Percentiles rank a stretch among this genome's conserved stretches.
Conservation (phyloP, 192 early-diverging fungal genomes). For the Coemansia pectinata region DNA sequence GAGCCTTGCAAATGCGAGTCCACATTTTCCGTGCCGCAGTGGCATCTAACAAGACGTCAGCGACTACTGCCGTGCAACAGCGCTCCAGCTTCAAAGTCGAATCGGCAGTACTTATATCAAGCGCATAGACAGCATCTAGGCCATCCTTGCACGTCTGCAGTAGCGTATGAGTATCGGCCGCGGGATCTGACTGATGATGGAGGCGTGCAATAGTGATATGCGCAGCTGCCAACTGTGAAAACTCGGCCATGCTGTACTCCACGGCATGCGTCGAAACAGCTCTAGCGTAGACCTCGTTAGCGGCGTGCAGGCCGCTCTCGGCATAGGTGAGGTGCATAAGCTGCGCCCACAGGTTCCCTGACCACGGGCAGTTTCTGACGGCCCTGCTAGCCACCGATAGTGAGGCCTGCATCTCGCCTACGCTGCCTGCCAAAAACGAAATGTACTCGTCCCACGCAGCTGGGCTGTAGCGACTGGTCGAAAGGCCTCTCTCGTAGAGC, state of each 20-base stretch:
- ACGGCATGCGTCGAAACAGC: slow-evolving; percentile 34
- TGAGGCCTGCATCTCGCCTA: background rate
- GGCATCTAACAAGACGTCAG: background rate
- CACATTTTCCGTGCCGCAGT: slow-evolving; percentile 28
- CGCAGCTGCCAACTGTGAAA: slow-evolving; percentile 17
- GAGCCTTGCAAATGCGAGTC: slow-evolving; percentile 38
- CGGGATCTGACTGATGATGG: background rate
- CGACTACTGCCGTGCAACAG: slow-evolving; percentile 14
- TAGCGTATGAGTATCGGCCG: background rate
- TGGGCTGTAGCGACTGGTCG: slow-evolving; percentile 16
- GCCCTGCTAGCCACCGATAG: slow-evolving; percentile 17
- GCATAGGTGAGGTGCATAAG: slow-evolving; percentile 6
- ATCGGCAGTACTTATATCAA: slow-evolving; percentile 37
- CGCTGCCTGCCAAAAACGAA: slow-evolving; percentile 3
- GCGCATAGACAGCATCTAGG: slow-evolving; percentile 20
- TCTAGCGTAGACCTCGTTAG: slow-evolving; percentile 13
- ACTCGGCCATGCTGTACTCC: slow-evolving; percentile 43
- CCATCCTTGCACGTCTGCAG: slow-evolving; percentile 18
- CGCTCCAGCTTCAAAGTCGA: slow-evolving; percentile 32
- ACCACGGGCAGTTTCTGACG: slow-evolving; percentile 43
- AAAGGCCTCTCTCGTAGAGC: slow-evolving; percentile 42
- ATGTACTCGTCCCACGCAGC: slow-evolving; percentile 41
- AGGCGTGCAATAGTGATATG: slow-evolving; percentile 15
- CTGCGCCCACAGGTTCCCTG: slow-evolving; percentile 49
- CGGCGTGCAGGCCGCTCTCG: slow-evolving; percentile 12